These are phyloP conservation scores for Ampelocalamus luodianensis DNA, from an alignment of 176 grass and related monocot species.

Conservation along the genomic window DNA sequence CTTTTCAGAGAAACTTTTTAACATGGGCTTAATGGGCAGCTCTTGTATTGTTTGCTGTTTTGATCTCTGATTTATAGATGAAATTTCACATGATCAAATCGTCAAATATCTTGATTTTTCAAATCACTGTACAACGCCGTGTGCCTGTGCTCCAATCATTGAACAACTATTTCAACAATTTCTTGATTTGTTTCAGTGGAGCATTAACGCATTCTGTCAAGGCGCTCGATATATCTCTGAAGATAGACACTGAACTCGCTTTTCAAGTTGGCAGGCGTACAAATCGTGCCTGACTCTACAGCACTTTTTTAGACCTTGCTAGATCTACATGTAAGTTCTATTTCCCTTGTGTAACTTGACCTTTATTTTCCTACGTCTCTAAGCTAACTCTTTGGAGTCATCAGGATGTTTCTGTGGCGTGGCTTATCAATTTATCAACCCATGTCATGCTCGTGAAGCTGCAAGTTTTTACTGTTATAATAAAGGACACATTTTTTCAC, in stretches of 20 bases:
- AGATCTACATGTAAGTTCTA: not conserved
- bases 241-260: constrained; percentile 93
- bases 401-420: constrained; percentile 21
- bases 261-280: constrained; percentile 94
- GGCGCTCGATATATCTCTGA: constrained; percentile 92
- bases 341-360: constrained; percentile 6
- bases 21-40: not conserved
- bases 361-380: not conserved
- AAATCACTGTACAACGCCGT: not conserved
- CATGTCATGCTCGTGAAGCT: not conserved
- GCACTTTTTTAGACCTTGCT: constrained; percentile 2
- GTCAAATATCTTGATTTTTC: not conserved
- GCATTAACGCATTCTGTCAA: constrained; percentile 96
- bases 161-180: not conserved
- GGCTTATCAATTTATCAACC: not conserved
- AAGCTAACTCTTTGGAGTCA: constrained; percentile 6
- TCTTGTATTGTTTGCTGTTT: constrained; percentile 9
- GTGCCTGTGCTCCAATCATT: not conserved
- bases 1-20: not conserved
- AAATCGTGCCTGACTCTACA: constrained; percentile 67
- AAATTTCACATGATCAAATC: not conserved
- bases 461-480: not conserved
- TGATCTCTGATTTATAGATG: not conserved
- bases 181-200: constrained; percentile 59
- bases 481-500: not conserved